These are phyloP conservation scores for Pouteria campechiana DNA, from an alignment of 179 eudicot species.

Conservation along the genomic window DNA sequence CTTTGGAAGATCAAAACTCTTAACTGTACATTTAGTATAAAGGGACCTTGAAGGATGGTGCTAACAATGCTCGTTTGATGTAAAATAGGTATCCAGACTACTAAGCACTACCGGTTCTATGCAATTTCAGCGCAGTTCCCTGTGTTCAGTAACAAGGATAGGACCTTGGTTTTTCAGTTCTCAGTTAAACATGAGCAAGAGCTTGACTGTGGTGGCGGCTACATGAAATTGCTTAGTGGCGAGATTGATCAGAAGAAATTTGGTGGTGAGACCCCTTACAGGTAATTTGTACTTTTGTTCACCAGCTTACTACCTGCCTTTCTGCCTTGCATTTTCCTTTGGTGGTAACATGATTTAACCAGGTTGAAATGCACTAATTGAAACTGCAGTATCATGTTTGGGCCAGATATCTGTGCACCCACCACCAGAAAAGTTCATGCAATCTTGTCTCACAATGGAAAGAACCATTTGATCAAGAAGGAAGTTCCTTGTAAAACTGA, in stretches of 20 bases:
- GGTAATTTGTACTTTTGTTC: slow-evolving; percentile 2
- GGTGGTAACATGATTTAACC: too few relatives aligned
- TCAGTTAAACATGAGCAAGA: slow-evolving; percentile 93
- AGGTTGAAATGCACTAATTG: too few relatives aligned
- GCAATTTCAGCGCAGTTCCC: slow-evolving; percentile 25
- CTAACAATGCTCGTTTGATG: too few relatives aligned
- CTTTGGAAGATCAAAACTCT: background rate
- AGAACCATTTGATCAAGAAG: slow-evolving; percentile 58
- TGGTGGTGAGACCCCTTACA: slow-evolving; percentile 54
- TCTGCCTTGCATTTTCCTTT: slow-evolving; percentile 8
- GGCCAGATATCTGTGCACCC: slow-evolving; percentile 18
- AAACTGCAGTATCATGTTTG: background rate
- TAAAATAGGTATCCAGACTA: slow-evolving; percentile 22
- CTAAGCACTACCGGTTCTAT: slow-evolving; percentile 21
- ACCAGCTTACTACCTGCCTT: background rate
- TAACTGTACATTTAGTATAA: too few relatives aligned
- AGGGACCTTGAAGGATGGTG: too few relatives aligned
- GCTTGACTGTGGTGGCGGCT: slow-evolving; percentile 99
- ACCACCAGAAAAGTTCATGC: slow-evolving; percentile 24
- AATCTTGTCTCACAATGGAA: slow-evolving; percentile 15
- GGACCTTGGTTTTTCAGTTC: slow-evolving; percentile 83
- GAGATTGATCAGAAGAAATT: slow-evolving; percentile 80
- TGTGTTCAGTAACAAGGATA: slow-evolving; percentile 92
- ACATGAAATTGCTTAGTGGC: slow-evolving; percentile 90
- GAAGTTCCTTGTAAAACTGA: slow-evolving; percentile 98